A percentile compares a stretch with the other conserved stretches of the same genome.
Evolutionary conservation across 768 basidiomycete species (phyloP).

Genomic region (Erythrobasidium yunnanense): DNA sequence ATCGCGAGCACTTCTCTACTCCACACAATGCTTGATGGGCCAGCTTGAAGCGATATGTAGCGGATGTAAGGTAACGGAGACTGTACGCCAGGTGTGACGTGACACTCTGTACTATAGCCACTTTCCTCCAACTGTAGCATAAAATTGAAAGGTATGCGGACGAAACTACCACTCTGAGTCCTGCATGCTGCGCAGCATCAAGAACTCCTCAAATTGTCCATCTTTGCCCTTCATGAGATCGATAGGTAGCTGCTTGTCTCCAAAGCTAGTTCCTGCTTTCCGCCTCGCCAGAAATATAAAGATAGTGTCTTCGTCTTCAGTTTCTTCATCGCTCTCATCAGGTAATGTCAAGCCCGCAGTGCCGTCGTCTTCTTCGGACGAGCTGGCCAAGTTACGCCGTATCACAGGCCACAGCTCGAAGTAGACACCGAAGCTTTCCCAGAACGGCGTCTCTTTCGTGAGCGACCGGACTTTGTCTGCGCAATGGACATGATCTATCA

Average conservation of each 20-base stretch:
- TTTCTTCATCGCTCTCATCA: background rate
- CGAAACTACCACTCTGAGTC: background rate
- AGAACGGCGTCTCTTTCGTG: constrained; percentile 17
- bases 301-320: background rate
- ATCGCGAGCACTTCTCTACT: background rate
- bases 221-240: background rate
- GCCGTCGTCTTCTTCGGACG: background rate
- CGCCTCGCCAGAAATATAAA: constrained; percentile 10
- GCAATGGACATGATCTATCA: background rate
- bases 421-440: constrained; percentile 16
- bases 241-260: background rate
- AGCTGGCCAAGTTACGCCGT: background rate
- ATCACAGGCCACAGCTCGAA: background rate
- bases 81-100: too few species aligned
- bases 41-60: too few species aligned
- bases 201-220: background rate
- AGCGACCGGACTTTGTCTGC: constrained; percentile 16
- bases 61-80: too few species aligned
- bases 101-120: too few species aligned
- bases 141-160: too few species aligned
- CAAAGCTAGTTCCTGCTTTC: background rate
- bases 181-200: background rate
- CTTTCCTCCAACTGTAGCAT: too few species aligned
- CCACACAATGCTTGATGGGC: too few species aligned
- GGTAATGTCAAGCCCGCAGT: too few species aligned